Percentiles rank a stretch among this genome's conserved stretches.
phyloP scores from a whole-genome alignment of 192 early-diverging fungal genomes.

The Coemansia reversa region DNA sequence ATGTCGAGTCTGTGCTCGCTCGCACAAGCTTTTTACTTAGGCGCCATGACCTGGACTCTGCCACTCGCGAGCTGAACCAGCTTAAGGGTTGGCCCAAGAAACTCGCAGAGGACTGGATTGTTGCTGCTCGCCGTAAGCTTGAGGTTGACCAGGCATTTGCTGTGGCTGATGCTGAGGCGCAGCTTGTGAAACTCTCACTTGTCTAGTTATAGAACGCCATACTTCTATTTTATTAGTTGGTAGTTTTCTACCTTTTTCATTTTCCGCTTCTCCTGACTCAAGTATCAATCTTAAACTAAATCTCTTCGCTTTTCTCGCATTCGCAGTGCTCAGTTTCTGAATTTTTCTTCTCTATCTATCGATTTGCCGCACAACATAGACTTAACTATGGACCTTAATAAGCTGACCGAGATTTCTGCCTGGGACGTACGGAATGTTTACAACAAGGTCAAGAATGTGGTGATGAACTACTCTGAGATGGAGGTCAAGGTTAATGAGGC shows the following conservation, averaged over 20 bases:
- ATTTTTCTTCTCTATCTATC: not conserved
- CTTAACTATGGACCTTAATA: conserved; percentile 33
- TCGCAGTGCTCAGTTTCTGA: not conserved
- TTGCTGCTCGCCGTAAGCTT: conserved; percentile 73
- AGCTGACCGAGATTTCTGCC: conserved; percentile 55
- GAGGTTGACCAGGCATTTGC: conserved; percentile 87
- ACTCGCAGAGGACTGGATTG: conserved; percentile 87
- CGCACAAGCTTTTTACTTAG: conserved; percentile 73
- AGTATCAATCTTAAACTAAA: conserved; percentile 3
- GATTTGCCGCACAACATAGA: not conserved
- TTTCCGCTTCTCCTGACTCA: not conserved
- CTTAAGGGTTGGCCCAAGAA: conserved; percentile 86
- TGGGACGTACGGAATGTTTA: conserved; percentile 63
- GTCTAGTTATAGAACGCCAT: conserved; percentile 10
- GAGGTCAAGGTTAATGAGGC: conserved; percentile 91
- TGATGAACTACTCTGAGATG: conserved; percentile 91
- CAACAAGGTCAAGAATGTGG: conserved; percentile 78
- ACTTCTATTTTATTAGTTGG: not conserved
- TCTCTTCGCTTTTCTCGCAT: not conserved
- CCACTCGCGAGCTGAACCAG: conserved; percentile 90
- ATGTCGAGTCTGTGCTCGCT: conserved; percentile 82
- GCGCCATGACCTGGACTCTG: conserved; percentile 78
- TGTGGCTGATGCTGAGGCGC: conserved; percentile 58
- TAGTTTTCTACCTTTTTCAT: not conserved
- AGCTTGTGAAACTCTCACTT: conserved; percentile 45